Evolutionary conservation across 805 yeast genomes (phyloP), one percentile per base, ranked within the genome.

Genomic region (Metahyphopichia silvanorum): DNA sequence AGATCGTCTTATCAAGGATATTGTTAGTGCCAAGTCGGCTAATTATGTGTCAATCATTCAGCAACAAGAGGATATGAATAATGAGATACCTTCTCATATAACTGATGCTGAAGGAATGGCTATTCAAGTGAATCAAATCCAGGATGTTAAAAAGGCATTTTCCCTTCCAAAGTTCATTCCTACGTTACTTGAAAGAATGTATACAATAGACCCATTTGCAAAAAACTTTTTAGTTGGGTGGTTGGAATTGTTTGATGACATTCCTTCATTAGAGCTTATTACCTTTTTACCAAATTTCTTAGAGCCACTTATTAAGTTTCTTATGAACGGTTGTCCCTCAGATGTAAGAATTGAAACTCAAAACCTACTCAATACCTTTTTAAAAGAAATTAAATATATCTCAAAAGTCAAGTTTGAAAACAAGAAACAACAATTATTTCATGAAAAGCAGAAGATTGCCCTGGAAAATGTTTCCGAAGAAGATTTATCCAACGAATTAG

Each of bases 21-120:
- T 93, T 27, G 96, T 91, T 1, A 84, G 95, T 29, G 98, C 94
- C 42, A 86, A 89, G 51, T 95, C 97, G 1, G 80, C 96, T 1
- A 82, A 82, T 12, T 91, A 87, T 57, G 80, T 87, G 2, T 82
- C 91, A 13, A 73, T 84, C 2, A 74, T 87, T 24, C 79, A 77
- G 21, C 44, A 70, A 52, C 50, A 64, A 51, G 24, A 16, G 8
- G 36, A 29, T 29, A 21, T 16, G 12, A 33, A 19, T 22, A 16
- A 42, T 48, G 12, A 47, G 39, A 57, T 65, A 8, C 53, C 47
- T 28, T 44, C 74, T 35, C 57, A 70, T 15, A 61, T 72, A 15
- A 65, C 79, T 4, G 79, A 76, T 48, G 67, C 73, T 16, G 63
- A 74, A 43, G 83, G 85, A 1, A 74, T 74, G 32, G 77, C 80